These are phyloP conservation scores for Macrophomina tecta DNA, from an alignment of 2,329 filamentous ascomycete species.

Conservation along the genomic window DNA sequence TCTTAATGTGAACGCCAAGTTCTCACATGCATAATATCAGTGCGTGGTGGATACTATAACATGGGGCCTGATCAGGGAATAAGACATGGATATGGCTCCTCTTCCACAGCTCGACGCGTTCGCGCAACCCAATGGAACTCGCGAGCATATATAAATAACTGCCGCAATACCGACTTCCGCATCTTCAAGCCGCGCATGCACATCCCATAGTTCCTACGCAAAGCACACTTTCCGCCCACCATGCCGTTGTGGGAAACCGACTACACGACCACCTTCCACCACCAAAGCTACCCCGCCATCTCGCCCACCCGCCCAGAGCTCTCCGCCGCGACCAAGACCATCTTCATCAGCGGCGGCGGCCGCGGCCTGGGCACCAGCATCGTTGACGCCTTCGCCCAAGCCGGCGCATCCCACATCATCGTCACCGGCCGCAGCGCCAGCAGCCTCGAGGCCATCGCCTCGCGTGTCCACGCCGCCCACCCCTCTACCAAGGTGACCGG, in stretches of 20 bases:
- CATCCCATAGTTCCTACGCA: not conserved
- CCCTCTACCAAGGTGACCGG: slow-evolving; percentile 30
- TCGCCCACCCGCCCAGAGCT: slow-evolving; percentile 29
- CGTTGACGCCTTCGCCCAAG: slow-evolving; percentile 51
- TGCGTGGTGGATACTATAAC: no score
- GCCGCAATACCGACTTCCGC: no score
- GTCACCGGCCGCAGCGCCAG: slow-evolving; percentile 50
- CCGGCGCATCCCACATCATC: slow-evolving; percentile 52
- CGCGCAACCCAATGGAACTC: no score
- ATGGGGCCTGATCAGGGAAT: no score
- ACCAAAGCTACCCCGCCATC: slow-evolving; percentile 33
- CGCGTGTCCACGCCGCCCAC: slow-evolving; percentile 1
- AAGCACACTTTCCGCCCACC: not conserved
- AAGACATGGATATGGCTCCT: no score
- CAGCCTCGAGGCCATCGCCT: slow-evolving; percentile 42
- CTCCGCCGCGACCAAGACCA: slow-evolving; percentile 34
- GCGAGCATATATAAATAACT: no score
- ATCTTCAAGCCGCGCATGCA: no score
- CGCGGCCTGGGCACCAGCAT: slow-evolving; percentile 55
- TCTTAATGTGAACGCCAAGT: no score
- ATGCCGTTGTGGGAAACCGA: slow-evolving; percentile 3
- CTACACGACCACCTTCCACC: slow-evolving; percentile 31
- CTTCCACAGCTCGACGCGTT: no score
- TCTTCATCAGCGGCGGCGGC: slow-evolving; percentile 52
- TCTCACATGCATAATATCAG: no score